Conservation (phyloP, 2,329 filamentous ascomycete genomes). For the Capronia coronata region DNA sequence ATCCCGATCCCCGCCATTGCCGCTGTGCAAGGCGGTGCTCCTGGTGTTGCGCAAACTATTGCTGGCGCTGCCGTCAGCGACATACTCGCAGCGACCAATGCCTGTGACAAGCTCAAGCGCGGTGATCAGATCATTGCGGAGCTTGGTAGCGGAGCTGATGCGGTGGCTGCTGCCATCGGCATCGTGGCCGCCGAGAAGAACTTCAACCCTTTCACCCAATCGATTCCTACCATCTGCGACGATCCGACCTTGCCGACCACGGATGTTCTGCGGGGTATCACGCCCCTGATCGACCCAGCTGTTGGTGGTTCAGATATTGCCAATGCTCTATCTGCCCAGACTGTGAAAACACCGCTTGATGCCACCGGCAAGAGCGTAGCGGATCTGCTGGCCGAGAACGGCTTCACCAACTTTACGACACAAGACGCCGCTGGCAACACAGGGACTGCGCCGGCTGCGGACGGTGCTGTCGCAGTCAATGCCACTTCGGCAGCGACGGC, state of each 20-base stretch:
- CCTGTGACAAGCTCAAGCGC: conserved; percentile 59
- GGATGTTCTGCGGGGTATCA: conserved; percentile 56
- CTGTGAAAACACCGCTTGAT: conserved; percentile 49
- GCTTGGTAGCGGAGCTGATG: conserved; percentile 54
- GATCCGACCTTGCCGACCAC: conserved; percentile 58
- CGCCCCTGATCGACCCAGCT: conserved; percentile 60
- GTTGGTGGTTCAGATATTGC: conserved; percentile 52
- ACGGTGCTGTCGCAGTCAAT: conserved; percentile 19
- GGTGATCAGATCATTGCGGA: conserved; percentile 58
- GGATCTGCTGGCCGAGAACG: conserved; percentile 55
- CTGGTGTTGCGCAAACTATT: conserved; percentile 58
- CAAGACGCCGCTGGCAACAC: conserved; percentile 25
- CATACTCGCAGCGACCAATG: conserved; percentile 58
- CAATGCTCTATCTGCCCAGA: conserved; percentile 54
- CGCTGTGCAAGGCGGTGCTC: conserved; percentile 34
- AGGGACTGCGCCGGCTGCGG: conserved; percentile 33
- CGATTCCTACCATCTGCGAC: conserved; percentile 57
- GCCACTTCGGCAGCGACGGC: conserved; percentile 1
- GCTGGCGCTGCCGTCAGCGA: conserved; percentile 56
- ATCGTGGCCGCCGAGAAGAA: conserved; percentile 65
- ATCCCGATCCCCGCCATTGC: conserved; percentile 24
- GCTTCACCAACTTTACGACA: conserved; percentile 53
- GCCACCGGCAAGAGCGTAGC: conserved; percentile 60
- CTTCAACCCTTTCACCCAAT: conserved; percentile 61
- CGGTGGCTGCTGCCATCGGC: conserved; percentile 55